Evolutionary conservation across 306 rosid species (phyloP), one percentile per base, ranked within the genome.

Genomic region (Begonia masoniana): DNA sequence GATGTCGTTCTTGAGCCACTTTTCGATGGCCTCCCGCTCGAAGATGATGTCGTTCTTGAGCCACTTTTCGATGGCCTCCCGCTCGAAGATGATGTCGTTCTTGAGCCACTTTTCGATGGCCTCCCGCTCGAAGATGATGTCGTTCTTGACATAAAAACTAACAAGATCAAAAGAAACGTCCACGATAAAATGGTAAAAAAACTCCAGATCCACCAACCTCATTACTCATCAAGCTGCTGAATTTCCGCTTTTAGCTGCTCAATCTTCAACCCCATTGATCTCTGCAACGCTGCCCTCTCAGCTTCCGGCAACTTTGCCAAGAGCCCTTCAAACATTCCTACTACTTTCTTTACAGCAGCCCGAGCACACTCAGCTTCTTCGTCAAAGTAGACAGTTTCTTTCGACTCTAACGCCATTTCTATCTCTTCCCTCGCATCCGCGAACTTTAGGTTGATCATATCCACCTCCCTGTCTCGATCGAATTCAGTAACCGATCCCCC

Each of bases 291-390:
- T 12, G 71, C 74, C 52, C 55, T 81, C 23, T 78, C 82, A 60
- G 35, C 74, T 58, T 91, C 92, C 1, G 94, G 42, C 66, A 78
- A 64, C 82, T 68, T 85, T 2, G 71, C 78, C 67, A 73, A 55
- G 23, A 91, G 64, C 14, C 67, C 80, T 3, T 83, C 82, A 46
- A 69, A 91, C 81, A 73, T 42, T 9, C 60, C 65, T 45, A 91
- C 4, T 7, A 85, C 94, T 51, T 91, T 82, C 12, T 76, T 67
- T 51, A 76, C 97, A 3, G 88, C 91, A 48, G 67, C 77, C 39
- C 97, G 87, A 15, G 97, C 97, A 70, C 95, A 85, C 70, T 82
- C 95, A 1, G 96, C 97, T 62, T 91, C 97, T 51, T 91, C 97
- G 13, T 91, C 64, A 58, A 85, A 91, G 66, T 91, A 91, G 1